A percentile compares a stretch with the other conserved stretches of the same genome.
Conservation (phyloP, 2,329 filamentous ascomycete genomes). For the Sporothrix inflata region DNA sequence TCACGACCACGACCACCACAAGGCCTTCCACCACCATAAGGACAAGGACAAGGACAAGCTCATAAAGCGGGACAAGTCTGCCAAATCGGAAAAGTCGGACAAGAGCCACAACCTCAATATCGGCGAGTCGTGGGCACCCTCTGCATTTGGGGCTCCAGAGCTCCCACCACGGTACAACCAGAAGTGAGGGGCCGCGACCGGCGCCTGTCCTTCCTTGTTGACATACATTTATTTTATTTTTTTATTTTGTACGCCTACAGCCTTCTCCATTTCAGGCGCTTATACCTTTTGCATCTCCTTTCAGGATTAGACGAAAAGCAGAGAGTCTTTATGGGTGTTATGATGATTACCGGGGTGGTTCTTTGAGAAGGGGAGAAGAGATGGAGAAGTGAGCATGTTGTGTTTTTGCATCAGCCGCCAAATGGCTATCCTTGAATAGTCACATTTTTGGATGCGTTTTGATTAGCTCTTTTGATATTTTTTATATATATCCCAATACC, state of each 20-base stretch:
- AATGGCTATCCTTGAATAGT: neutral
- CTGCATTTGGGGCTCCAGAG: neutral
- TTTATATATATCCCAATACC: constrained; percentile 21
- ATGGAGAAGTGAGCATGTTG: neutral
- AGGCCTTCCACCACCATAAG: neutral
- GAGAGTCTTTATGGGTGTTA: neutral
- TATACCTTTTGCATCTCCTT: neutral
- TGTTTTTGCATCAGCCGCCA: neutral
- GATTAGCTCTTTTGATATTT: neutral
- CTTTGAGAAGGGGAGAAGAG: neutral
- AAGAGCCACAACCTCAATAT: constrained; percentile 30
- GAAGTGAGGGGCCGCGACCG: neutral
- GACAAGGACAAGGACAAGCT: constrained; percentile 26
- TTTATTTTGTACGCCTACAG: neutral
- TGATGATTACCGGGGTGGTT: neutral
- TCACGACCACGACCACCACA: constrained; percentile 31
- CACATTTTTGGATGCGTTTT: neutral
- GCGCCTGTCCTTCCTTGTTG: neutral
- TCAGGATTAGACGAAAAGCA: constrained; percentile 9
- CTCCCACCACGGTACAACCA: neutral
- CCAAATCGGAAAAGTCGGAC: constrained; percentile 7
- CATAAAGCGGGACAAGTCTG: constrained; percentile 20
- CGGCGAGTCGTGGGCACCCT: constrained; percentile 31
- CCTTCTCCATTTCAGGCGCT: neutral
- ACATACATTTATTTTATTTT: neutral